These are phyloP conservation scores for Rauvolfia tetraphylla DNA, from an alignment of 257 asterid genomes.

Conservation along the genomic window DNA sequence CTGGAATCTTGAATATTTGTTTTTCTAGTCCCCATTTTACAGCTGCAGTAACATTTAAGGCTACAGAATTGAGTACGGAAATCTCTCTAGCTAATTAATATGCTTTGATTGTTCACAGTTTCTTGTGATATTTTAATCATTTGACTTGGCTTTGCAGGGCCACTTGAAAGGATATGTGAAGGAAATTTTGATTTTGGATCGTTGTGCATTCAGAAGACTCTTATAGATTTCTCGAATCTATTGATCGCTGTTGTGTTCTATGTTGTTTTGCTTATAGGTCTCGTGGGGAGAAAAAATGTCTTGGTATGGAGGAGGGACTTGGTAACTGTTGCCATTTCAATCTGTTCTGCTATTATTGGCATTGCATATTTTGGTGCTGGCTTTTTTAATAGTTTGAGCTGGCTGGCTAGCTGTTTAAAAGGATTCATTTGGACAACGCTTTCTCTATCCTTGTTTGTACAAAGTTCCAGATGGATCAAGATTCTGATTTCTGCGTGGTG, in stretches of 20 bases:
- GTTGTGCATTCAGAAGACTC: constrained; percentile 27
- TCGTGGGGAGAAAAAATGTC: constrained; percentile 16
- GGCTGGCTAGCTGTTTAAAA: constrained; percentile 36
- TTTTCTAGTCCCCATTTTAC: too few relatives aligned
- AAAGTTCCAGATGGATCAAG: constrained; percentile 39
- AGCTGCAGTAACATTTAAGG: too few relatives aligned
- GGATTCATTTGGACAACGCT: constrained; percentile 53
- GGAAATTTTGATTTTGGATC: constrained; percentile 31
- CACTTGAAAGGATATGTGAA: constrained; percentile 35
- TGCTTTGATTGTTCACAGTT: background rate
- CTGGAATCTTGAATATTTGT: too few relatives aligned
- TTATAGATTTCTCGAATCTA: constrained; percentile 40
- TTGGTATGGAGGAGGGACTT: constrained; percentile 32
- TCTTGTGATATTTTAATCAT: background rate
- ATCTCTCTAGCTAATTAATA: background rate
- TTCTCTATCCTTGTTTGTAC: constrained; percentile 39
- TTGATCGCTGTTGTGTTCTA: constrained; percentile 31
- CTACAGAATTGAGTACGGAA: background rate
- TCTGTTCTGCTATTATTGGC: constrained; percentile 43
- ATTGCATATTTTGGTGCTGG: constrained; percentile 31
- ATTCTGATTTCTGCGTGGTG: constrained; percentile 54
- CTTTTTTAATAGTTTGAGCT: constrained; percentile 27
- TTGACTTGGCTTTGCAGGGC: constrained; percentile 36
- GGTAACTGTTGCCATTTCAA: constrained; percentile 22
- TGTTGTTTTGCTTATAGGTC: constrained; percentile 24